Percentiles rank a stretch among this genome's conserved stretches.
These are phyloP conservation scores for Pseudogymnoascus sp. DNA, from an alignment of 2,329 filamentous ascomycete genomes.

Conservation along the genomic window DNA sequence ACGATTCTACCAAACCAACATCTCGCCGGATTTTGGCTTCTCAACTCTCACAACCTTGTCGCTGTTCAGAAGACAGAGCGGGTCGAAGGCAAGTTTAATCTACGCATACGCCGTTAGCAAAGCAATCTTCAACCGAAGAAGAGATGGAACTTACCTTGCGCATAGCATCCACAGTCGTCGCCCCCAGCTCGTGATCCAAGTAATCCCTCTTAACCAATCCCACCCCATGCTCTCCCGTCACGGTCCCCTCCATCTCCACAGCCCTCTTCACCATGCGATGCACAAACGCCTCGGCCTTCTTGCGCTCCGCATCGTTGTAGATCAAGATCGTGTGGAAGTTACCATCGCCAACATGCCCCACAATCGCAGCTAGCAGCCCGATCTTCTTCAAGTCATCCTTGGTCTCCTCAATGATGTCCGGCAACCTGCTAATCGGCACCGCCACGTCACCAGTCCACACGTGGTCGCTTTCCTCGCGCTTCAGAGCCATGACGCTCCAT, in stretches of 20 bases:
- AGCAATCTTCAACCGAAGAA: neutral
- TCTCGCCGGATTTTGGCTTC: constrained; percentile 43
- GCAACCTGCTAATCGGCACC: constrained; percentile 68
- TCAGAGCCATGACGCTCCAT: constrained; percentile 69
- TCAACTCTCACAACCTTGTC: constrained; percentile 63
- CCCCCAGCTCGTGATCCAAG: constrained; percentile 68
- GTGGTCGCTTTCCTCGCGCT: constrained; percentile 53
- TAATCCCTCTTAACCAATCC: constrained; percentile 82
- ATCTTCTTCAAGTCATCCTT: constrained; percentile 53
- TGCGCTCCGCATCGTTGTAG: constrained; percentile 62
- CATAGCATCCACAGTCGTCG: constrained; percentile 73
- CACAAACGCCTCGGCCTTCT: constrained; percentile 62
- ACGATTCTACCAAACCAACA: constrained; percentile 37
- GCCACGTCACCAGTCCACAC: constrained; percentile 86
- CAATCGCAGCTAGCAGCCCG: constrained; percentile 56
- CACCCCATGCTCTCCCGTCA: constrained; percentile 79
- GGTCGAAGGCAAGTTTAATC: constrained; percentile 77
- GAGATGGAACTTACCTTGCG: constrained; percentile 54
- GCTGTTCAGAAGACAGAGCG: constrained; percentile 58
- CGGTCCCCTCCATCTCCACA: constrained; percentile 77
- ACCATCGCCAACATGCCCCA: constrained; percentile 68
- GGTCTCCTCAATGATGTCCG: constrained; percentile 72
- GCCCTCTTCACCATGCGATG: constrained; percentile 82
- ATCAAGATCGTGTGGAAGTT: constrained; percentile 67
- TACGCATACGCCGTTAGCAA: constrained; percentile 27